Evolutionary conservation across 352 stramenopile genomes (phyloP), one percentile per base, ranked within the genome.

Genomic region (Phytopythium montanum): DNA sequence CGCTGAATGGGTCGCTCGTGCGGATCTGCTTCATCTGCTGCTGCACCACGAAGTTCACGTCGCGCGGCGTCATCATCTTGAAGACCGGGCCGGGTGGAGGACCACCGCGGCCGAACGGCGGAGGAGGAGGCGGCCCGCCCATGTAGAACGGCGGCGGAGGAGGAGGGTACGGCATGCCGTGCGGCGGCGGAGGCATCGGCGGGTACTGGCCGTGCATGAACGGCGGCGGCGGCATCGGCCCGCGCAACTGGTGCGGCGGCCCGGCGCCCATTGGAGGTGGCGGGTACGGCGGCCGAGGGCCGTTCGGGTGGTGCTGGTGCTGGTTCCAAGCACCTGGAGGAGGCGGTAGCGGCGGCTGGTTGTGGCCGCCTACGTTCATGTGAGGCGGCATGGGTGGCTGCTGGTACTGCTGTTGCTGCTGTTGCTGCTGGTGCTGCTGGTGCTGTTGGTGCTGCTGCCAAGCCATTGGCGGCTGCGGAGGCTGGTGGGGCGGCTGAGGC

Each of bases 11-110:
- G 50, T 95, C 85, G 59, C 83, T 92, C n/a, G 73, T 85, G 25
- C 84, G 83, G 29, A 95, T 73, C 72, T 85, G 81, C 75, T 95
- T 95, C 78, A 90, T 84, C 54, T 92, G 83, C 58, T 90, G 80
- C 63, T 95, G 85, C 56, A 91, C 73, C 25, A 95, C 84, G 34
- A 93, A 95, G 45, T 87, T 87, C 60, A 95, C 85, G 55, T 95
- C 85, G 29, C 85, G 81, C 25, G 81, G 76, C 25, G 78, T 92
- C 85, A 95, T 95, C 76, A 95, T 88, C 68, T 93, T 88, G 57
- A 91, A 94, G 7, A 53, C 46, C 46, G 76, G 77, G 13, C 66
- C 66, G 3, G 74, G 70, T 70, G 85, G 81, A 1, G 55, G 55
- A 23, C 67, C 68, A 58, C 54, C 65, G 26, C 64, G 61, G 16